Evolutionary conservation across 345 rosid genomes (phyloP), one percentile per base, ranked within the genome.

Genomic region (Salix viminalis): DNA sequence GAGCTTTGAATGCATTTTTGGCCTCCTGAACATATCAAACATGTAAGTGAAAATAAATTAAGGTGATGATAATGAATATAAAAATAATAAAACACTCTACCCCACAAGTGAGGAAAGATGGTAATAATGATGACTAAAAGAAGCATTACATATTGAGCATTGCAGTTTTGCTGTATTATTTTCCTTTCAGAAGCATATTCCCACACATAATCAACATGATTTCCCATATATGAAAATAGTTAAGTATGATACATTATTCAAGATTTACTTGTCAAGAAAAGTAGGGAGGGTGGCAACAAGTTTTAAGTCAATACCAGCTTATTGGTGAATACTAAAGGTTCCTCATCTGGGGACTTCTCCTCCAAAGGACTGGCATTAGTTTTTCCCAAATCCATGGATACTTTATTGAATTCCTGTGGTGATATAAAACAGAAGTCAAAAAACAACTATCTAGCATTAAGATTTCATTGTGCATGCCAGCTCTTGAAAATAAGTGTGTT

Each of bases 1-100:
- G 97, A 73, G 90, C 87, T 87, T 96, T 96, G 87, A 96, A 96
- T 78, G 98, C 97, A 90, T 86, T 93, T 88, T 93, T 96, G 23
- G 99, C 99, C 84, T 96, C 99, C 98, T 94, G 67, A 48, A 78
- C 61, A 73, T 12, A 26, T 37, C 28, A 76, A 54, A 74, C 65
- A 60, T 60, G 13, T 7, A 60, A 46, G 50, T 46, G 23, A n/a
- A 58, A 16, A 19, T 19, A 19, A 19, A 19, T 60, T 58, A 60
- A 4, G 28, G 23, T 19, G 65, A 19, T 60, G 28, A 60, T 60
- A 24, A 60, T 9, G 9, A 13, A 14, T 46, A 46, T 46, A 2
- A 12, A 12, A 46, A 46, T 46, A 46, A 46, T 14, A 12, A 46
- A 46, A 46, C 13, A 46, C 50, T 46, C 50, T 46, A 11, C 50